Conservation (phyloP, 2,329 filamentous ascomycete genomes). For the Apiospora rasikravindrae region DNA sequence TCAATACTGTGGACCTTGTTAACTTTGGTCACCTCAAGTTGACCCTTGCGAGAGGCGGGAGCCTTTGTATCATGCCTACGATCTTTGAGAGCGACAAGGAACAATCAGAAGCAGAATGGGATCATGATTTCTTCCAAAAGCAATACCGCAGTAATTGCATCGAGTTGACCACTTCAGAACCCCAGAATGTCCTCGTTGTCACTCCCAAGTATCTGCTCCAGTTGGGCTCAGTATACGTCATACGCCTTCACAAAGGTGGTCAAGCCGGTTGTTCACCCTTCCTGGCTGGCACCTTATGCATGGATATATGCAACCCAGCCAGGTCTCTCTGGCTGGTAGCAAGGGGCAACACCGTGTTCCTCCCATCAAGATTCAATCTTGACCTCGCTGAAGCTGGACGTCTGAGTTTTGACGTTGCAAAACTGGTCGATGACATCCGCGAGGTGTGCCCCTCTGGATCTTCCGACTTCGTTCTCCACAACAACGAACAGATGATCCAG, state of each 20-base stretch:
- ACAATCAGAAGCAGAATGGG: accelerated
- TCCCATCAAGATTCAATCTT: neutral
- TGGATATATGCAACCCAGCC: neutral
- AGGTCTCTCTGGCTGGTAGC: neutral
- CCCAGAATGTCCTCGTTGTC: no score
- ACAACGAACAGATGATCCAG: neutral
- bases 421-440: neutral
- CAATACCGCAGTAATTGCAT: neutral
- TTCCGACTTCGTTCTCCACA: neutral
- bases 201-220: neutral
- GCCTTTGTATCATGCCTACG: no score
- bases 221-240: neutral
- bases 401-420: neutral
- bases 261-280: neutral
- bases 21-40: neutral
- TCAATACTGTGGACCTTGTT: neutral
- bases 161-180: neutral
- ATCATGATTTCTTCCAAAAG: neutral
- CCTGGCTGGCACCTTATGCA: neutral
- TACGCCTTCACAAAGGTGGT: neutral
- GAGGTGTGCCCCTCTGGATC: neutral
- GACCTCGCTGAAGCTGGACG: neutral
- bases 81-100: no score
- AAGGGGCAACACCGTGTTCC: accelerated
- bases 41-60: neutral